Percentiles rank a stretch among this genome's conserved stretches.
These are phyloP conservation scores for Pseudogymnoascus sp. DNA, from an alignment of 2,329 filamentous ascomycete species.

Conservation along the genomic window DNA sequence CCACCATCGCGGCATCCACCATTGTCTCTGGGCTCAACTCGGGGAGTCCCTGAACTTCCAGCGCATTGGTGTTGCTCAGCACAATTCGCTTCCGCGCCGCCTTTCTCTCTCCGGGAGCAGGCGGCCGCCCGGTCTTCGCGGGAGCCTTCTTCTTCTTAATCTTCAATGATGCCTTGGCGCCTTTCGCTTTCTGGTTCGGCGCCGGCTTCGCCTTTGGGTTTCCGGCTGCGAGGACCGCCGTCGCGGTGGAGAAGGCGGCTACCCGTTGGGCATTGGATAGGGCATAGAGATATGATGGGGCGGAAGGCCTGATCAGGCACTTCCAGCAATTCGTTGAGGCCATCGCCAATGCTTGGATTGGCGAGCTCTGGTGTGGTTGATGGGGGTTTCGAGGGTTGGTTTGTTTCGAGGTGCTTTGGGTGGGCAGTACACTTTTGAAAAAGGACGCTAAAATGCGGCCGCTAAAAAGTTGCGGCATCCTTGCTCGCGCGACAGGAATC, in stretches of 20 bases:
- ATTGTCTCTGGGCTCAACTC: constrained; percentile 50
- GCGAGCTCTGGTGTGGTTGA: not conserved
- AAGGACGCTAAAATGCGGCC: constrained; percentile 20
- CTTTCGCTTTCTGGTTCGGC: constrained; percentile 16
- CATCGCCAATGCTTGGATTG: constrained; percentile 33
- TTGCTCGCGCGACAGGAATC: constrained; percentile 1
- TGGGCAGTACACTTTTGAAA: constrained; percentile 7
- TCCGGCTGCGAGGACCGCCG: constrained; percentile 22
- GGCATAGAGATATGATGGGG: constrained; percentile 29
- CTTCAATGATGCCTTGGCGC: constrained; percentile 18
- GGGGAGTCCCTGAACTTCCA: constrained; percentile 61
- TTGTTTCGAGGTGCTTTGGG: not conserved
- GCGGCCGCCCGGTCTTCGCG: constrained; percentile 39
- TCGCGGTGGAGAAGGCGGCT: constrained; percentile 30
- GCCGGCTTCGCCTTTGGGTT: not conserved
- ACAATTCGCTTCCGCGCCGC: constrained; percentile 80
- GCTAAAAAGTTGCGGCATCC: constrained; percentile 13
- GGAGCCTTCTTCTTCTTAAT: constrained; percentile 44
- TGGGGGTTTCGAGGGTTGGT: not conserved
- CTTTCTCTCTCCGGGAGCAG: constrained; percentile 72
- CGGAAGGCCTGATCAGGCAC: constrained; percentile 43
- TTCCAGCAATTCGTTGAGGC: constrained; percentile 50
- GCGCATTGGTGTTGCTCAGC: constrained; percentile 87
- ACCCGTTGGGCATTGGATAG: constrained; percentile 37
- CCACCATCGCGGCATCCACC: constrained; percentile 46